Evolutionary conservation across 495 filamentous ascomycete genomes (phyloP), one percentile per base, ranked within the genome.

Genomic region (Penicillium coffeae): DNA sequence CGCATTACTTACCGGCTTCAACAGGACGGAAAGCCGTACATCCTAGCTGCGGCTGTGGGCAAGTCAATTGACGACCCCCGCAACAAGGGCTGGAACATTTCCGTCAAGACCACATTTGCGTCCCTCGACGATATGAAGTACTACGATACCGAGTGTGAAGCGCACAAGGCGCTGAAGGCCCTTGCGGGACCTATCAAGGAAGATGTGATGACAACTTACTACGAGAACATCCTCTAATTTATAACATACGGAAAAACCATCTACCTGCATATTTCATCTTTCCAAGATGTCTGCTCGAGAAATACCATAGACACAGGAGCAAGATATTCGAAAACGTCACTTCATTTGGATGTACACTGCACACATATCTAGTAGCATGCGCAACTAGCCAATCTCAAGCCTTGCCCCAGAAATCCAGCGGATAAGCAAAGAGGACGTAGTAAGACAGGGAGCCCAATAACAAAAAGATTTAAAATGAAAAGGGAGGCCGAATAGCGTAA

Each of bases 1-100:
- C n/a, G n/a, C n/a, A n/a, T n/a, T n/a, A n/a, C n/a, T n/a, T n/a
- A n/a, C n/a, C n/a, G n/a, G n/a, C n/a, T n/a, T n/a, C n/a, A n/a
- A n/a, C n/a, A 87, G 83, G 76, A 83, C 57, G 79, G 77, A 47
- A 81, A 86, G 52, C 84, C 82, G 1, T 89, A 87, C 59, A 85
- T 88, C 56, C 49, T 80, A 41, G 55, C 57, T 42, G 59, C 74
- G 8, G 60, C 63, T 21, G 79, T 73, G 1, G 73, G 73, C 6
- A 50, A 55, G 12, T 66, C 76, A 3, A 56, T 74, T 51, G 58
- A 68, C 1, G 81, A 87, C 55, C 68, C 74, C 2, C 76, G 81
- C 3, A 77, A 74, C 52, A 71, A 82, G 55, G 86, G 84, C n/a
- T 87, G 68, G 68, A 88, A 78, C 5, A 45, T 88, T 33, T 71